Base-by-base conservation (phyloP, 805 yeast species). In the Ogataea siamensis region DNA sequence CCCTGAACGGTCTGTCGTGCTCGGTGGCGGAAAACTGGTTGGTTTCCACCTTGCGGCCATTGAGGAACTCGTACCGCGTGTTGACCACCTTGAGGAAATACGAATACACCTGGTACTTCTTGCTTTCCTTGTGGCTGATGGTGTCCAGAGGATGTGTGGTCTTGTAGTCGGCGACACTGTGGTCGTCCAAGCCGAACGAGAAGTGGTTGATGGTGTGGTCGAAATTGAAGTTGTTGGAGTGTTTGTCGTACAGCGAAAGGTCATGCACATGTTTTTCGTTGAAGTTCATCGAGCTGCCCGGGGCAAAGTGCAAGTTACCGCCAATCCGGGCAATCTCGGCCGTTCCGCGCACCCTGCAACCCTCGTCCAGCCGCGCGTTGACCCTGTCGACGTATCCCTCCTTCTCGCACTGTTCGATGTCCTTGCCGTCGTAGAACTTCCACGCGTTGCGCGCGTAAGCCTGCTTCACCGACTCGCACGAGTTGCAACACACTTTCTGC, bases 251-350 rank as follows among this genome's bases (percentile, higher is more conserved):
- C 37, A 87, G 68, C 6, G 95, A 83, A 38, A 84, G 62, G 57
- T 93, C 99, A 65, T 93, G 99, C 42, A 76, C 71, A 60, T 93
- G 99, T 34, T 73, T 71, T 12, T 76, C 78, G 7, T 65, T 62
- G 40, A 64, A 60, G 26, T 80, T 74, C 53, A 70, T 71, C 2
- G 94, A 79, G 17, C 83, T 78, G 27, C 99, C 99, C 4, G 99
- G 98, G 1, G 97, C 96, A 71, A 93, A 88, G 66, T 93, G 98
- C 46, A 93, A 65, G 54, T 87, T 84, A 32, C 99, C 99, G 15
- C 83, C 80, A 29, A 93, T 83, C 64, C 95, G 78, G 62, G 86
- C 86, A 55, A 93, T 77, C 50, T 76, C 68, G 5, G 94, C 82
- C 15, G 74, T 69, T 20, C 99, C 99, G 46, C 74, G 72, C 27